phyloP scores from a whole-genome alignment of 306 rosid genomes.

The Castanospermum australe region DNA sequence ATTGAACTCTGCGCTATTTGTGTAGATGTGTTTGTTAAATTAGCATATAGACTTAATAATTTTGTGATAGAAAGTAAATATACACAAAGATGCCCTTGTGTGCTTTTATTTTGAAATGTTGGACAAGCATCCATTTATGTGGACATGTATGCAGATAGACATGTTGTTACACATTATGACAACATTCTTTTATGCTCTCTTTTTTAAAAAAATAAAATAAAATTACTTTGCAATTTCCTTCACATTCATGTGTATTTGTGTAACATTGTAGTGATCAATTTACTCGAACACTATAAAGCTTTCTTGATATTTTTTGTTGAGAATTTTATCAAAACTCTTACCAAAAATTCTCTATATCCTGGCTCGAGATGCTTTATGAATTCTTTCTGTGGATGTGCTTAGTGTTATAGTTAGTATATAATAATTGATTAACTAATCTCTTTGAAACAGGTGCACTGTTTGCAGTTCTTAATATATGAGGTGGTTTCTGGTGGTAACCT shows the following conservation, averaged over 20 bases:
- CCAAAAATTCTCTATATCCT: conserved; percentile 3
- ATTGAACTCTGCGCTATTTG: conserved; percentile 8
- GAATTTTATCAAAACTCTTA: conserved; percentile 18
- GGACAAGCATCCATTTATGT: neutral
- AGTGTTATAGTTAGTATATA: neutral
- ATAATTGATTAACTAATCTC: conserved; percentile 33
- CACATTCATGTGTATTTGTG: neutral
- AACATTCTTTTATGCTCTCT: neutral
- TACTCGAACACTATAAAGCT: neutral
- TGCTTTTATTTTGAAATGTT: neutral
- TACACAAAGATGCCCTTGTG: neutral
- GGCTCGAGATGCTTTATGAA: conserved; percentile 8
- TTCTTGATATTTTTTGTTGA: neutral
- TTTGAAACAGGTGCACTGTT: conserved; percentile 81
- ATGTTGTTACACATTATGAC: neutral
- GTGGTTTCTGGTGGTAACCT: conserved; percentile 99
- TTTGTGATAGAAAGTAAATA: conserved; percentile 5
- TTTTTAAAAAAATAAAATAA: neutral
- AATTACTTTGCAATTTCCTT: neutral
- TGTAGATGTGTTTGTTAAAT: conserved; percentile 15
- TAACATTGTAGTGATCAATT: neutral
- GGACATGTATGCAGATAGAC: conserved; percentile 13
- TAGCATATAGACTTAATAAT: neutral
- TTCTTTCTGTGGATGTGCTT: conserved; percentile 13
- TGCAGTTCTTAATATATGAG: conserved; percentile 96